Evolutionary conservation across 73 alveolate species (phyloP), one percentile per base, ranked within the genome.

Genomic region (Paramecium caudatum): DNA sequence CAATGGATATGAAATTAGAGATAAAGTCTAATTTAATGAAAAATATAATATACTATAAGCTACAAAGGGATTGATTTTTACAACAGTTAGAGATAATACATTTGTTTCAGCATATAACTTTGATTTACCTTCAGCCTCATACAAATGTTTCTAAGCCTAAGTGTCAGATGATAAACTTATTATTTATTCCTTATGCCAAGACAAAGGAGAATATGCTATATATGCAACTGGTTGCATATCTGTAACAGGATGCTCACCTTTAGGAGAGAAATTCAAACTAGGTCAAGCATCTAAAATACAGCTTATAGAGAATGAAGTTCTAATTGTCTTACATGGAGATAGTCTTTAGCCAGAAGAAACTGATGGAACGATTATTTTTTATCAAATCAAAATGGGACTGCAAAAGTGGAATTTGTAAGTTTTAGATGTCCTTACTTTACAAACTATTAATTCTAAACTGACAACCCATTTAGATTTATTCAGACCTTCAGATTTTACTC

Each of bases 221-320:
- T 37, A 41, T 45, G 68, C 43, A 4, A 74, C 88, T 17, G 47
- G 88, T 13, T 74, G 88, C 32, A 5, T 45, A 0, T 74, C 88
- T 0, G 46, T 41, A 5, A 74, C 43, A 15, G 88, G 47, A 74
- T 74, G 88, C 32, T 74, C 47, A 23, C 88, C 88, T 1, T 12
- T 45, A 39, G 88, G 68, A 7, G 68, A 27, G 23, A 74, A 74
- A 43, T 21, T 1, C 39, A 37, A 12, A 17, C 5, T 74, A 8
- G 88, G 55, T n/a, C 15, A 74, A 13, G 46, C 46, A 8, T 16
- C 88, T 8, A 74, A 74, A 19, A 17, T 74, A 5, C 4, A 74
- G 32, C 32, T 74, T 7, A 19, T 74, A 1, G 39, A 36, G 2
- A 45, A 74, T 74, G 46, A 74, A 12, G 19, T 74, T 0, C 27